Evolutionary conservation across 1,284 basidiomycete genomes (phyloP).

Genomic region (Cutaneotrichosporon mucoides): DNA sequence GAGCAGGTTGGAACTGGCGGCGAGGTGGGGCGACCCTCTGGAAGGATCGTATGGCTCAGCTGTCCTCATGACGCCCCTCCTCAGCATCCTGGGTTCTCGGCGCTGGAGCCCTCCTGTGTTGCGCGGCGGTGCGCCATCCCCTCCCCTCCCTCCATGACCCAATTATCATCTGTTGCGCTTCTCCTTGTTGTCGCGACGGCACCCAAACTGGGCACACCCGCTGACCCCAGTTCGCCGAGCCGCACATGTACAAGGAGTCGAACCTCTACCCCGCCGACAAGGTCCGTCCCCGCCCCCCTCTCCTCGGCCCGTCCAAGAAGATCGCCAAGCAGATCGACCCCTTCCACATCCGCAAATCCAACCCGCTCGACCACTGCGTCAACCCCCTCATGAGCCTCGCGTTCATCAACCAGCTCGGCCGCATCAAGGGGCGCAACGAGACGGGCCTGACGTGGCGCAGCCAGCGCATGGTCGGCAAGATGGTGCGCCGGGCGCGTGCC

Average conservation of each 20-base stretch:
- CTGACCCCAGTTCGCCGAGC: slow-evolving; percentile 15
- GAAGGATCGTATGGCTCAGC: too few species aligned
- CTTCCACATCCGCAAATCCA: slow-evolving; percentile 34
- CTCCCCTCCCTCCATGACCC: too few species aligned
- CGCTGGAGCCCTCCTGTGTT: too few species aligned
- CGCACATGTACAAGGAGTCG: slow-evolving; percentile 12
- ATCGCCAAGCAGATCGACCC: slow-evolving; percentile 42
- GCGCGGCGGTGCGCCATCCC: too few species aligned
- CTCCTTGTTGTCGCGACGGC: neutral
- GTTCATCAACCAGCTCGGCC: slow-evolving; percentile 79
- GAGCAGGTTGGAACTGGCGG: too few species aligned
- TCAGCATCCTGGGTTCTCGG: too few species aligned
- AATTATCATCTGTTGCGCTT: too few species aligned
- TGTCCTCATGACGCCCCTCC: too few species aligned
- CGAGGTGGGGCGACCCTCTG: too few species aligned
- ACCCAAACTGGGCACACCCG: neutral
- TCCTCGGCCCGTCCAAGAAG: slow-evolving; percentile 37
- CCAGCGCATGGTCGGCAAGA: slow-evolving; percentile 78
- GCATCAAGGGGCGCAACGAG: slow-evolving; percentile 65
- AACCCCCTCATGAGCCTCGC: slow-evolving; percentile 66
- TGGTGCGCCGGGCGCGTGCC: slow-evolving; percentile 83
- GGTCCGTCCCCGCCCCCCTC: slow-evolving; percentile 21
- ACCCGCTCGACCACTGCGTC: slow-evolving; percentile 40
- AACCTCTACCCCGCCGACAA: slow-evolving; percentile 18
- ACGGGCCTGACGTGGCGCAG: slow-evolving; percentile 76